Percentiles rank a stretch among this genome's conserved stretches.
phyloP scores from a whole-genome alignment of 805 yeast species.

The Candida incommunis region DNA sequence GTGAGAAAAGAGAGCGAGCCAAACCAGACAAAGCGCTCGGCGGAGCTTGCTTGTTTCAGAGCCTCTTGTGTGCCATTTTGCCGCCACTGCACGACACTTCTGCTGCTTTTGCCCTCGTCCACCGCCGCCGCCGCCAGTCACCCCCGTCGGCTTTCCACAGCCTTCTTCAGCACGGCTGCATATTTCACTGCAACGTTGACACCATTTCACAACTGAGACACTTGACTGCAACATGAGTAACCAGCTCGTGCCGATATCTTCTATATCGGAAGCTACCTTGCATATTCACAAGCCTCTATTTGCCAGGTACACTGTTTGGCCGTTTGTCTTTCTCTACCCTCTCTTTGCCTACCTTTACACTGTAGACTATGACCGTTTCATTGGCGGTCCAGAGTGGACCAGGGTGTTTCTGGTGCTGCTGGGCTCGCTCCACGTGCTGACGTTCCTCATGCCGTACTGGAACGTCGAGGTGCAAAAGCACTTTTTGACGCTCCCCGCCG shows the following conservation, averaged over 20 bases:
- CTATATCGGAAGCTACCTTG: slow-evolving; percentile 58
- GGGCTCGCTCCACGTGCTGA: slow-evolving; percentile 54
- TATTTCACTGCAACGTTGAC: no score
- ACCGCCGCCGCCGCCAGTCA: no score
- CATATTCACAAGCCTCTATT: slow-evolving; percentile 50
- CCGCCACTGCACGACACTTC: no score
- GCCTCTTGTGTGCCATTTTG: no score
- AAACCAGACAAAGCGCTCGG: no score
- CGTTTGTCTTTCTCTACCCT: slow-evolving; percentile 70
- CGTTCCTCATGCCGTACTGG: slow-evolving; percentile 93
- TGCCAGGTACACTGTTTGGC: slow-evolving; percentile 67
- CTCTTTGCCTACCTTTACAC: slow-evolving; percentile 49
- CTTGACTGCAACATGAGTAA: no score
- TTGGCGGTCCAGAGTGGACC: slow-evolving; percentile 92
- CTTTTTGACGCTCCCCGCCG: slow-evolving; percentile 52
- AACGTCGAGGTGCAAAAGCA: slow-evolving; percentile 51
- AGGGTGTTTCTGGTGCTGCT: slow-evolving; percentile 70
- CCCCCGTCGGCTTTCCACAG: no score
- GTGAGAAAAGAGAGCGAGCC: no score
- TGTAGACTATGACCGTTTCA: slow-evolving; percentile 61
- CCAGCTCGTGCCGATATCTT: slow-evolving; percentile 54
- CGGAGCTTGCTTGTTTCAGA: no score
- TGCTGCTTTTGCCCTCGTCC: no score
- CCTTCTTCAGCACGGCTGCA: no score
- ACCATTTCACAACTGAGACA: no score